Evolutionary conservation across 2,329 filamentous ascomycete genomes (phyloP), one percentile per base, ranked within the genome.

Genomic region (Diaporthe destruens): DNA sequence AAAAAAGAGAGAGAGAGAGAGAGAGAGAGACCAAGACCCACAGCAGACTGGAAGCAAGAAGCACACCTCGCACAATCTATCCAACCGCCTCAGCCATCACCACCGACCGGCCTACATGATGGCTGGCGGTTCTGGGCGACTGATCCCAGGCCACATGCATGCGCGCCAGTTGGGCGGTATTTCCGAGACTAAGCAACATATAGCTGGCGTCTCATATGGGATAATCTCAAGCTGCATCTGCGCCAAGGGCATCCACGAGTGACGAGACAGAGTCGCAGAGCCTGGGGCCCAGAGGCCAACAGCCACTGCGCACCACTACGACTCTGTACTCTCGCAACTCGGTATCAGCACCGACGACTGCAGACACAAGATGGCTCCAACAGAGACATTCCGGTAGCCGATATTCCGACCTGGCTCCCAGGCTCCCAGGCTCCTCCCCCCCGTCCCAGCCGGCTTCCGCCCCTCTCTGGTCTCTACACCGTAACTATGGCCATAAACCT

Each of bases 321-420:
- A 39, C 36, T 29, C 29, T 29, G 36, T 5, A 14, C 36, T 39
- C 36, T 39, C 36, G 36, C 36, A 39, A 12, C 12, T 65, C 61
- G 32, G 44, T 65, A 49, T 49, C 59, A 61, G 36, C 39, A 61
- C 39, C 57, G 39, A 61, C 36, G 57, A 61, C 57, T 32, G 57
- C 20, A 12, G 32, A 32, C 39, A 39, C n/a, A 63, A 34, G 59
- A 9, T 51, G 29, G 44, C 61, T 36, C 44, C 44, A 66, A 6
- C 44, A 66, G 61, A 65, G 44, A 66, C 61, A 53, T 53, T 66
- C 61, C 61, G 47, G 29, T 66, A 66, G 61, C 61, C 59, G 59
- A 20, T 20, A 44, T 65, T 47, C 61, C 59, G 59, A 12, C 29
- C 59, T 63, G 59, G n/a, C 47, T 42, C 39, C 14, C 34, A 9